A percentile compares a stretch with the other conserved stretches of the same genome.
phyloP scores from a whole-genome alignment of 2,329 filamentous ascomycete species.

The Metarhizium brunneum region DNA sequence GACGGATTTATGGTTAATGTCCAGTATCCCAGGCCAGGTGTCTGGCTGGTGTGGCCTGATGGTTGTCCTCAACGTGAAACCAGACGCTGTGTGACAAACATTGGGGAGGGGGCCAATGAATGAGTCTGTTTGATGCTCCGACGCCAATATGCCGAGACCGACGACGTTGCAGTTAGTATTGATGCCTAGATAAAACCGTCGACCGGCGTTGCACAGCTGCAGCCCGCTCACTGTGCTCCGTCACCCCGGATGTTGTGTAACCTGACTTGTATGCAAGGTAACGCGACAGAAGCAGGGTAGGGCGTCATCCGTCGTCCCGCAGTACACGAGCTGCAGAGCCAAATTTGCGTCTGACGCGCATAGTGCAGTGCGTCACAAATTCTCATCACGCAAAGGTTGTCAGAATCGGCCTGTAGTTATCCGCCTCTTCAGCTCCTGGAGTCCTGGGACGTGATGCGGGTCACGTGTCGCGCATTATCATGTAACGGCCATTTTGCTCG shows the following conservation, averaged over 20 bases:
- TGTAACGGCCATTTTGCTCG: too few species aligned
- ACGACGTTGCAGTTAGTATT: not conserved
- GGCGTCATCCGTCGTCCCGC: not conserved
- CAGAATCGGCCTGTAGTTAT: too few species aligned
- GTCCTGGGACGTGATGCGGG: too few species aligned
- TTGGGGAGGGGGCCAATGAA: not conserved
- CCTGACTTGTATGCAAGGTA: not conserved
- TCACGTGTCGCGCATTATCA: too few species aligned
- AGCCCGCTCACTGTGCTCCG: not conserved
- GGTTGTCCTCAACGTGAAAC: not conserved
- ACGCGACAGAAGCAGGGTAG: not conserved
- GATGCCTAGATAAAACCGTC: not conserved
- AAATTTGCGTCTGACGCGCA: slow-evolving; percentile 3
- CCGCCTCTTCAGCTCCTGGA: too few species aligned
- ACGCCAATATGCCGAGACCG: not conserved
- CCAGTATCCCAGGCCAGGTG: too few species aligned
- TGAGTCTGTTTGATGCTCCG: not conserved
- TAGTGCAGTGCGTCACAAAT: slow-evolving; percentile 1
- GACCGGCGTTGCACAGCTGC: not conserved
- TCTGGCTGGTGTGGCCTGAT: not conserved
- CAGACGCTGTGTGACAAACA: not conserved
- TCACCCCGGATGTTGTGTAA: not conserved
- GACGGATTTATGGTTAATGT: not conserved
- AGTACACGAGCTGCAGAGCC: slow-evolving; percentile 1
- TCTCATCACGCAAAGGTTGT: too few species aligned